Base-by-base conservation (phyloP, 345 rosid species). In the Carallia brachiata region DNA sequence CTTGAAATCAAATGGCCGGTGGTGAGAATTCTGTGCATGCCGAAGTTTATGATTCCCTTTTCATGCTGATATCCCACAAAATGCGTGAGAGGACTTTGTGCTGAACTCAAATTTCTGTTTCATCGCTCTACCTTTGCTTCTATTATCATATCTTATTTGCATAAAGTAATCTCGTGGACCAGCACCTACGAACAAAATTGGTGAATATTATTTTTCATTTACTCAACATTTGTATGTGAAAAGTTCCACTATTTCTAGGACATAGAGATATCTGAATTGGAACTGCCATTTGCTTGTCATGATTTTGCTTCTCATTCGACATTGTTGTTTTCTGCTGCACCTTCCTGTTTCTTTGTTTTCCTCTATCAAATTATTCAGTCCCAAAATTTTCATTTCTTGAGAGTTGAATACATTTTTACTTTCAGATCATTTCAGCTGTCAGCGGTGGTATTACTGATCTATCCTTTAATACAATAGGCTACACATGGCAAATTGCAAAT, bases 401-500 rank as follows among this genome's bases (percentile, higher is more conserved):
- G 5, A 67, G 52, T 28, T 15, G 28, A 44, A n/a, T 50, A 36
- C 58, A 34, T 57, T 28, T 8, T 77, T 69, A 44, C 8, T 63
- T 84, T 78, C 83, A 91, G 98, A 87, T 91, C 52, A 86, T 94
- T 68, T 94, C 98, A 27, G 97, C 98, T 65, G 67, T 88, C 65
- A 90, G 77, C 37, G 89, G 96, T 8, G 92, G 98, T 58, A 79
- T 91, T 55, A 94, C 98, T 6, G 97, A 94, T 83, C 87, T 94
- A 60, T 86, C 97, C 30, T 94, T 88, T 72, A 81, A 94, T 73
- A 75, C 85, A 56, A 80, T 59, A 17, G 98, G 98, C 36, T 91
- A 94, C 64, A 36, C 83, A 10, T 94, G 98, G 97, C 97, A 94
- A 84, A 69, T 81, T 55, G 73, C 78, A 6, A 94, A 94, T 73